Evolutionary conservation across 2,329 filamentous ascomycete genomes (phyloP), one percentile per base, ranked within the genome.

Genomic region (Cordyceps javanica): DNA sequence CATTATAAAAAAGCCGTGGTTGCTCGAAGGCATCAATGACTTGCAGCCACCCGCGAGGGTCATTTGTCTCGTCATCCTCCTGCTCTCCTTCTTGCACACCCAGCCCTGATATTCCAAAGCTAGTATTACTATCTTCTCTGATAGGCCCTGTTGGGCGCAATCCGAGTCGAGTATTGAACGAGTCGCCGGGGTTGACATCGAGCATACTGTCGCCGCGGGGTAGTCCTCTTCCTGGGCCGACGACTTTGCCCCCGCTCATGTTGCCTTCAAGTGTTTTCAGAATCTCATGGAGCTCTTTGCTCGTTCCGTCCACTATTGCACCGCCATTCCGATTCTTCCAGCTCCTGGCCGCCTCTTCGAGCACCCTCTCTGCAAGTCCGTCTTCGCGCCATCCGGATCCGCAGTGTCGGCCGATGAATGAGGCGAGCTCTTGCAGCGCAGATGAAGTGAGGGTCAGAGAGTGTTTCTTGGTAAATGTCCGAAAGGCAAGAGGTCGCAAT

Each of bases 401-500:
- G 70, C 94, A 99, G 72, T 96, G 89, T 64, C 90, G 87, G 11
- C 94, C 95, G 55, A 99, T 88, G 70, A 99, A 99, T 1, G 83
- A 81, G 21, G 94, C 92, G 32, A 99, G 80, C 48, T 89, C 84
- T 70, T 93, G 87, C 5, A 99, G 77, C 0, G 94, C 91, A 0
- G 91, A 85, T 0, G 93, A 94, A 8, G 90, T 92, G 55, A 99
- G 83, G 0, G 92, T 97, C 57, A 99, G 78, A 65, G 93, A 95
- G 74, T 99, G 91, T 69, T 97, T 99, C 73, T 97, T 97, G 2
- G 94, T 99, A 64, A 99, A 96, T 0, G 90, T 95, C 48, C 94
- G 86, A 68, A 99, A 97, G 9, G 94, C 95, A 21, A 97, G 80
- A 2, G 94, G 93, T 61, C 95, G 82, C 41, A 99, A 77, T 0